These are phyloP conservation scores for Adiantum capillusveneris DNA, from an alignment of 75 land plant species.

Conservation along the genomic window DNA sequence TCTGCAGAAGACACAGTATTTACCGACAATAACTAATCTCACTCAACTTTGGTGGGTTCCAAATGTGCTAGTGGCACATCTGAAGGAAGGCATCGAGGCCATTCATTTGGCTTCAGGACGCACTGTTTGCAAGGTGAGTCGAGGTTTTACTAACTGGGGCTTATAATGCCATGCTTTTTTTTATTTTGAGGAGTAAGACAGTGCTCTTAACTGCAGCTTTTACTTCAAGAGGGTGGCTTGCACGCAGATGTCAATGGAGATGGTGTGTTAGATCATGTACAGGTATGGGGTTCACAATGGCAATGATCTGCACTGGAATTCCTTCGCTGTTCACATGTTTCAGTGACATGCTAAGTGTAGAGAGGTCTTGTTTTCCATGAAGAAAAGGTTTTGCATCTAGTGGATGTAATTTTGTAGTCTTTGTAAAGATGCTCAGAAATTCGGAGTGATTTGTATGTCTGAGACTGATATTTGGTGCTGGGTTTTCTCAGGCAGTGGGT, in stretches of 20 bases:
- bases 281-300: conserved; percentile 34
- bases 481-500: conserved; percentile 74
- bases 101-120: conserved; percentile 91
- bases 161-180: neutral
- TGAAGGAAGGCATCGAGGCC: conserved; percentile 95
- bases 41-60: conserved; percentile 96
- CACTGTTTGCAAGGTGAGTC: conserved; percentile 84
- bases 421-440: too few species aligned
- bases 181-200: too few species aligned
- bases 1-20: conserved; percentile 55
- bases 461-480: too few species aligned
- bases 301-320: too few species aligned
- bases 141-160: neutral
- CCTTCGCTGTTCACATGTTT: too few species aligned
- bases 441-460: too few species aligned
- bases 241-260: conserved; percentile 99
- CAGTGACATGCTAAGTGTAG: too few species aligned
- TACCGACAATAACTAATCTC: conserved; percentile 85
- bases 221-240: conserved; percentile 86
- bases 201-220: too few species aligned
- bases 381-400: too few species aligned
- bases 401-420: too few species aligned
- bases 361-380: too few species aligned
- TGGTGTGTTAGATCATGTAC: conserved; percentile 97
- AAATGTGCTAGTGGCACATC: conserved; percentile 93